Evolutionary conservation across 331 rosid species (phyloP).

Genomic region (Saraca asoca): DNA sequence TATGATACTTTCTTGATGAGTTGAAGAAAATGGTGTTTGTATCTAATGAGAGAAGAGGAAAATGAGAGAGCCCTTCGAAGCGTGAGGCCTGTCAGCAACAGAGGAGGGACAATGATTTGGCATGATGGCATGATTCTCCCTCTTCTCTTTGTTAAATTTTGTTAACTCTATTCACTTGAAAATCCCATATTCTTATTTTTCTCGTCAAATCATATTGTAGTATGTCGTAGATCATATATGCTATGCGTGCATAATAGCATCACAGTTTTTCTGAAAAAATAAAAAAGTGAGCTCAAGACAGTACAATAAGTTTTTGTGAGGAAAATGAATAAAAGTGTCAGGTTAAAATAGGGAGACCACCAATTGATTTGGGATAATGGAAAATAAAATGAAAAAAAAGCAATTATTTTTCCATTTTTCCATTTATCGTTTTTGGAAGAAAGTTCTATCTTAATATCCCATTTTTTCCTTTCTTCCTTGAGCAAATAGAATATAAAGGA

Average conservation of each 20-base stretch:
- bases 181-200: neutral
- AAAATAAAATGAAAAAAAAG: too few relatives aligned
- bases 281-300: too few relatives aligned
- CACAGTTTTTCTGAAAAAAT: too few relatives aligned
- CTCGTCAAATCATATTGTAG: constrained; percentile 19
- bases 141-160: constrained; percentile 25
- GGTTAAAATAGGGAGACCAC: too few relatives aligned
- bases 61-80: constrained; percentile 42
- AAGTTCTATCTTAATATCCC: too few relatives aligned
- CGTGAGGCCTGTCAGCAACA: constrained; percentile 41
- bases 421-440: too few relatives aligned
- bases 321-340: too few relatives aligned
- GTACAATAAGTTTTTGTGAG: too few relatives aligned
- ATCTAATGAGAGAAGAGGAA: constrained; percentile 37
- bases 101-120: constrained; percentile 37
- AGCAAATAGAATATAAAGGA: constrained; percentile 6
- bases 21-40: constrained; percentile 42
- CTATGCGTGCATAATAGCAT: neutral
- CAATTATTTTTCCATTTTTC: constrained; percentile 1
- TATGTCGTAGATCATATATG: constrained; percentile 37
- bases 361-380: too few relatives aligned
- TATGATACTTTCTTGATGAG: constrained; percentile 32
- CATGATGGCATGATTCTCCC: constrained; percentile 31
- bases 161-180: constrained; percentile 39
- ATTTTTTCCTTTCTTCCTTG: too few relatives aligned